Evolutionary conservation across 192 early-diverging fungal species (phyloP).

Genomic region (Coemansia sp.): DNA sequence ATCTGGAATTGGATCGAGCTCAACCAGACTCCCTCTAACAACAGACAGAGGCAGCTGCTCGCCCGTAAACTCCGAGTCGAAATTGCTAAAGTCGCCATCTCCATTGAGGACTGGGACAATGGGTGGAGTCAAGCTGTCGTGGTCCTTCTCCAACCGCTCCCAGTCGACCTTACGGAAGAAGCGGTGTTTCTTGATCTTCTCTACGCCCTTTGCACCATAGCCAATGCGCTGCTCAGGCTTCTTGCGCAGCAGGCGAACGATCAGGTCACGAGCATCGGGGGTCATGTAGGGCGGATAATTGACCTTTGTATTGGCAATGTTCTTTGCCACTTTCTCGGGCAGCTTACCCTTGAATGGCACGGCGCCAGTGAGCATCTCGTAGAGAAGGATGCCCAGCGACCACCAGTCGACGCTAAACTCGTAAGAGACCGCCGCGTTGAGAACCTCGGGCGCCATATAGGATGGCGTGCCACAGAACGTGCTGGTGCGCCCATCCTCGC

Average conservation of each 20-base stretch:
- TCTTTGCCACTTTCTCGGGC: conserved; percentile 81
- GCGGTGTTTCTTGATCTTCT: conserved; percentile 59
- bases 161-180: conserved; percentile 80
- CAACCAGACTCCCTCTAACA: conserved; percentile 20
- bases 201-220: conserved; percentile 33
- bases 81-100: conserved; percentile 75
- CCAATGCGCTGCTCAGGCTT: conserved; percentile 65
- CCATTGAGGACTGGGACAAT: conserved; percentile 63
- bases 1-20: conserved; percentile 17
- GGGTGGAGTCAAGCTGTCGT: conserved; percentile 61
- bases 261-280: conserved; percentile 74
- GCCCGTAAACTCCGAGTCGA: conserved; percentile 74
- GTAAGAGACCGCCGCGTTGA: conserved; percentile 59
- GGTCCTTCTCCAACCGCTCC: conserved; percentile 58
- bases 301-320: conserved; percentile 81
- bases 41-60: conserved; percentile 49
- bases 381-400: conserved; percentile 87
- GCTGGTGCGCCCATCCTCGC: conserved; percentile 59
- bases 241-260: conserved; percentile 67
- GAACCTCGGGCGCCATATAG: conserved; percentile 85
- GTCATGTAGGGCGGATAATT: conserved; percentile 80
- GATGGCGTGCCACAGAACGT: conserved; percentile 90
- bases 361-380: conserved; percentile 87
- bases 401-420: conserved; percentile 88
- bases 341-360: conserved; percentile 80